Conservation (phyloP, 306 rosid genomes). For the Mucuna pruriens region DNA sequence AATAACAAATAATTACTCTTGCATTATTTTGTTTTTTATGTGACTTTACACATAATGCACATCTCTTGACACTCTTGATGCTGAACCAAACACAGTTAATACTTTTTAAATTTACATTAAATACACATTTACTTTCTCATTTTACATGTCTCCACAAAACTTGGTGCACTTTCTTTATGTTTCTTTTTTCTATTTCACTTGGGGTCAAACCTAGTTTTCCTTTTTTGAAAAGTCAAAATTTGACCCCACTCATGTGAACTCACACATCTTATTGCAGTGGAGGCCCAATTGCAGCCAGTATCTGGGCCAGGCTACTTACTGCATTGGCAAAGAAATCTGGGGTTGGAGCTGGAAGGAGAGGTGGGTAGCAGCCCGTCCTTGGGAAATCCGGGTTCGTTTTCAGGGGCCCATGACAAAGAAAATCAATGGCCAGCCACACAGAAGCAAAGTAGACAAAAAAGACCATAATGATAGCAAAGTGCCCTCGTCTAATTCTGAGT, state of each 20-base stretch:
- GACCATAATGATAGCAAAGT: slow-evolving; percentile 38
- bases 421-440: slow-evolving; percentile 44
- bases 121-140: neutral
- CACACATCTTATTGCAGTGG: slow-evolving; percentile 52
- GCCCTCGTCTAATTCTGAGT: slow-evolving; percentile 22
- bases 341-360: slow-evolving; percentile 84
- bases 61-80: no score
- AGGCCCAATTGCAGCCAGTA: slow-evolving; percentile 66
- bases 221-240: neutral
- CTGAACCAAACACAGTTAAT: no score
- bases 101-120: neutral
- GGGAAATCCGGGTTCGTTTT: slow-evolving; percentile 58
- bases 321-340: slow-evolving; percentile 63
- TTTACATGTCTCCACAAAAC: neutral
- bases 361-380: slow-evolving; percentile 77
- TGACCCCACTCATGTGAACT: neutral
- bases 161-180: neutral
- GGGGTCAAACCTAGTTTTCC: neutral
- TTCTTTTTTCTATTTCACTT: neutral
- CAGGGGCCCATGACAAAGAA: slow-evolving; percentile 50
- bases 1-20: no score
- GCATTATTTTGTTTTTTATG: no score
- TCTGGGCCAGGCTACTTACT: slow-evolving; percentile 56
- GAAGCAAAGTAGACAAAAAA: slow-evolving; percentile 35
- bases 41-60: no score